Evolutionary conservation across 441 rosid species (phyloP), one percentile per base, ranked within the genome.

Genomic region (Gossypium davidsonii): DNA sequence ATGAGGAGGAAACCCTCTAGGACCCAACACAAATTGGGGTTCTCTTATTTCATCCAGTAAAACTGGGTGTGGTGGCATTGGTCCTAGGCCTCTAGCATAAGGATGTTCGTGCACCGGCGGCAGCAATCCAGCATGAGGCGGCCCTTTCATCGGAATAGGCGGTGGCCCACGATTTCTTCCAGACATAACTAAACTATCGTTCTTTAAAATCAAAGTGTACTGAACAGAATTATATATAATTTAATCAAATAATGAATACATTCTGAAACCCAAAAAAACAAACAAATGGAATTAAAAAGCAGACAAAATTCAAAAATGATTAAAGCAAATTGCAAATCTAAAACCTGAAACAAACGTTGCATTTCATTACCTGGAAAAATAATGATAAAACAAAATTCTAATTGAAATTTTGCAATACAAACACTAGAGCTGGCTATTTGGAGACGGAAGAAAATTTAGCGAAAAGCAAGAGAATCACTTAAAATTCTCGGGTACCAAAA

Each of bases 101-200:
- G 84, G 82, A 0, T 79, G 79, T 68, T 91, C 94, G 3, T 83
- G 88, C 26, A 82, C 56, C 2, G 83, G 80, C 74, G 85, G 86
- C 25, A 83, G 91, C 20, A 83, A 73, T 34, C 87, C 90, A 7
- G 62, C 66, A 76, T 79, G 88, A 52, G 89, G 83, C 6, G 76
- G 78, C 15, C 88, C 89, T 82, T 86, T 84, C 84, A 85, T 82
- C 0, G 87, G 85, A 70, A 73, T 84, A 44, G 90, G 90, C 0
- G 85, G 89, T n/a, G 85, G 88, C 23, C 91, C 96, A 0, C 94
- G 94, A 70, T 90, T 88, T 81, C 96, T 89, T 59, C 89, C 93
- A 15, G 96, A 85, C 98, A 93, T 93, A 67, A 20, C 70, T 72
- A 34, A 25, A 4, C 14, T 61, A 63, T 63, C 28, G 31, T 65